Evolutionary conservation across 768 basidiomycete genomes (phyloP), one percentile per base, ranked within the genome.

Genomic region (Pleurotus eryngii): DNA sequence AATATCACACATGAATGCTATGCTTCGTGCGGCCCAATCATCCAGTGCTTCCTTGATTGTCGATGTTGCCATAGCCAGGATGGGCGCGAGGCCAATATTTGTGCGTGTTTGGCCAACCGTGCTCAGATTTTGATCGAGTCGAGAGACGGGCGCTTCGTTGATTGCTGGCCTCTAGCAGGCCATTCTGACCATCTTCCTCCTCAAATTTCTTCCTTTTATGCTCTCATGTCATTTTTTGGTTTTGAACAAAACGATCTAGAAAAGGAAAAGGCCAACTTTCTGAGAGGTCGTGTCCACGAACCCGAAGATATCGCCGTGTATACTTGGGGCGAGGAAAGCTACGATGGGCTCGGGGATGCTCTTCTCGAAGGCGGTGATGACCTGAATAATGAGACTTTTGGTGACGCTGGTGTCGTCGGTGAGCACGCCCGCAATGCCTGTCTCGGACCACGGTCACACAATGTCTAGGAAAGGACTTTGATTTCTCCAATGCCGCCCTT

Each of bases 321-420:
- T 72, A 92, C 88, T 46, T 97, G 92, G 92, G 93, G 91, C 9
- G 89, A 91, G 63, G 91, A 91, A 40, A 85, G 85, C 62, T 94
- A 95, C 67, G 92, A 96, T 70, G 92, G 90, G 40, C 83, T 96
- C 24, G 94, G 89, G 53, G 89, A 92, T 72, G 85, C 85, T 49
- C 81, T 98, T 55, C 85, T 88, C 64, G 96, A 98, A 72, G 89
- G 87, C 42, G 86, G 86, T 57, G 95, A 98, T 77, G 95, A 95
- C 63, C 69, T 95, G 64, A 98, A 99, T 73, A 93, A 96, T 71
- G 94, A 96, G 76, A 99, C 97, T 2, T 99, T 99, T 74, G 97
- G 95, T 27, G 81, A 74, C 40, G 61, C 75, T 49, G 86, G 79
- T 35, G 73, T 67, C 61, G 82, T 96, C 58, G 92, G 95, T 95